A percentile compares a stretch with the other conserved stretches of the same genome.
Evolutionary conservation across 805 yeast species (phyloP).

Genomic region (Candida ulmi): DNA sequence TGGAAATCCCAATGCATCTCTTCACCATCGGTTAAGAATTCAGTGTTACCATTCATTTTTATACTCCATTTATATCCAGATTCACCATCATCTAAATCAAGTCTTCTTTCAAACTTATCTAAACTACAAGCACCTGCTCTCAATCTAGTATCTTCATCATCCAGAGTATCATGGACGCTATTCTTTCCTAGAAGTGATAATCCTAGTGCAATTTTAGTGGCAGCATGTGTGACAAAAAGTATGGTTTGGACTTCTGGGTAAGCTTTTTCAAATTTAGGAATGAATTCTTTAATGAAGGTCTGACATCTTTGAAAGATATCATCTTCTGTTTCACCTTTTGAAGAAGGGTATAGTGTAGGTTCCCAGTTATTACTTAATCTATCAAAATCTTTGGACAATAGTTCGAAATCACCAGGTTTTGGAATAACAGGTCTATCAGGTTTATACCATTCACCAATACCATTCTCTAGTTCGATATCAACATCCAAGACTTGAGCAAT

Average conservation of each 20-base stretch:
- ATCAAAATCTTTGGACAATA: slow-evolving; percentile 50
- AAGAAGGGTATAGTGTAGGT: slow-evolving; percentile 54
- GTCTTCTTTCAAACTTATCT: slow-evolving; percentile 46
- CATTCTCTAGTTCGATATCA: slow-evolving; percentile 66
- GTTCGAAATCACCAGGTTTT: slow-evolving; percentile 49
- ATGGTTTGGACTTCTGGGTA: slow-evolving; percentile 59
- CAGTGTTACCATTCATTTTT: slow-evolving; percentile 66
- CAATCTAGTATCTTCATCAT: slow-evolving; percentile 39
- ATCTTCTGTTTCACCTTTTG: slow-evolving; percentile 66
- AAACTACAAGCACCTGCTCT: slow-evolving; percentile 84
- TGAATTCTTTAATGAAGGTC: slow-evolving; percentile 47
- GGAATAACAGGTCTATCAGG: slow-evolving; percentile 67
- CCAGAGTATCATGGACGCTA: slow-evolving; percentile 46
- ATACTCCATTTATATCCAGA: slow-evolving; percentile 48
- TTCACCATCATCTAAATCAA: slow-evolving; percentile 13
- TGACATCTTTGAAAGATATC: slow-evolving; percentile 62
- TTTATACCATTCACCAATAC: slow-evolving; percentile 90
- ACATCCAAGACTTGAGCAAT: slow-evolving; percentile 53
- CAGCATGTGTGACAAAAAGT: slow-evolving; percentile 87
- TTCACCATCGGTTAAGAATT: slow-evolving; percentile 69
- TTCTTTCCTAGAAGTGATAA: slow-evolving; percentile 57
- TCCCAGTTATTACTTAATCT: slow-evolving; percentile 42
- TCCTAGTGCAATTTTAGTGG: slow-evolving; percentile 84
- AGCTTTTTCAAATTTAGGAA: slow-evolving; percentile 49
- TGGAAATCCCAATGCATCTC: slow-evolving; percentile 93